Evolutionary conservation across 192 early-diverging fungal species (phyloP), one percentile per base, ranked within the genome.

Genomic region (Coemansia sp.): DNA sequence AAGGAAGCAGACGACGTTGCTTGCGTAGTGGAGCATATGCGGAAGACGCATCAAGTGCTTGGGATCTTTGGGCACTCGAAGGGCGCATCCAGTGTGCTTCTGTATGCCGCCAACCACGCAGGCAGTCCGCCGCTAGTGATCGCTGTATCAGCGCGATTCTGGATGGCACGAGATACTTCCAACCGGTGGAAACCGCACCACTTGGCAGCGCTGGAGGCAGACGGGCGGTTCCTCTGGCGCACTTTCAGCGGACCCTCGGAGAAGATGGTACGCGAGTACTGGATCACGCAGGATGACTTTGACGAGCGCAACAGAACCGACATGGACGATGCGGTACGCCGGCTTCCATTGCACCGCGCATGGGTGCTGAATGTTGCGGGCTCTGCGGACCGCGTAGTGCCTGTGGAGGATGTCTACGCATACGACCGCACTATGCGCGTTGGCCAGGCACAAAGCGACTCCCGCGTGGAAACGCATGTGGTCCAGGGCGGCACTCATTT

Each of bases 11-110:
- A 83, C 11, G 73, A 81, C 57, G 70, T 88, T 20, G 48, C 68
- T n/a, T 36, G 56, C 23, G 73, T 87, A 5, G 58, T 88, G 14
- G 43, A 75, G 15, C 64, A 73, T 18, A 49, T 77, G 20, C 52
- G 45, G 60, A 75, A 35, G 45, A 60, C 44, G 36, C 30, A 41
- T 62, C 55, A 14, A 16, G 80, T 88, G 18, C 18, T 71, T 15
- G 81, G 77, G 6, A 67, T 85, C 6, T 36, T 84, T 9, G 87
- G 85, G 0, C 87, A 87, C 56, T 86, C 85, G 18, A 88, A 87
- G 62, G 87, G 86, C 20, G 85, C 76, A 6, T 76, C 77, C 6
- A 78, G 68, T 39, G 71, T 84, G 64, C 70, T 87, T 36, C 64
- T 86, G 33, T 87, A 84, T 71, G 82, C 83, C 2, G 67, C 65